phyloP scores from a whole-genome alignment of 345 rosid genomes.

The Brassica carinata region DNA sequence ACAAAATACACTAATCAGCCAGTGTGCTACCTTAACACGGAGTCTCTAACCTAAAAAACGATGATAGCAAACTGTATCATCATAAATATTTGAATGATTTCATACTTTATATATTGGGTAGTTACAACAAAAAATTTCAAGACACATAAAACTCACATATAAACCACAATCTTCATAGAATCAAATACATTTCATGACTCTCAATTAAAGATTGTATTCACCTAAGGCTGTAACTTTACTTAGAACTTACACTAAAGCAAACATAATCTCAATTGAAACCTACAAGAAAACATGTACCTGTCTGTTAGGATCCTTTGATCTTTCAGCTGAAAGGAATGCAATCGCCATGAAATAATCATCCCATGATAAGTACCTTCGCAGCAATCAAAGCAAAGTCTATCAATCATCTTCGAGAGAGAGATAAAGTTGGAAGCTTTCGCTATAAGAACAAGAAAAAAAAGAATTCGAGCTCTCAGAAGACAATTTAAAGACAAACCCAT shows the following conservation, averaged over 20 bases:
- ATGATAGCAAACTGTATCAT: background rate
- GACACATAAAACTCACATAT: constrained; percentile 9
- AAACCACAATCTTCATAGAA: background rate
- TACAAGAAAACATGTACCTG: constrained; percentile 53
- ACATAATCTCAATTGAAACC: background rate
- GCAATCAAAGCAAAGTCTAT: background rate
- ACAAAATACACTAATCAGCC: background rate
- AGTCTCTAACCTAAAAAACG: background rate
- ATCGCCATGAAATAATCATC: constrained; percentile 96
- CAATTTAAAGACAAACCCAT: constrained; percentile 54
- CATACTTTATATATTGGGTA: background rate
- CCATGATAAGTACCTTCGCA: constrained; percentile 81
- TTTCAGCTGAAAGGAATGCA: constrained; percentile 78
- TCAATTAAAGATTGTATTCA: background rate
- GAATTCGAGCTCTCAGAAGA: background rate
- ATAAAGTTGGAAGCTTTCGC: constrained; percentile 9
- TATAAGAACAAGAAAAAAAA: background rate
- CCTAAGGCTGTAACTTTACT: background rate
- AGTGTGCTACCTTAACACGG: constrained; percentile 8
- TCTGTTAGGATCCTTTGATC: constrained; percentile 96
- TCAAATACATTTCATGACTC: background rate
- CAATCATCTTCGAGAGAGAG: background rate
- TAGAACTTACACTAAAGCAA: background rate
- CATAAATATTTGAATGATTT: background rate
- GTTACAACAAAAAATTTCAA: background rate